These are phyloP conservation scores for Camelina hispida DNA, from an alignment of 345 rosid species.

Conservation along the genomic window DNA sequence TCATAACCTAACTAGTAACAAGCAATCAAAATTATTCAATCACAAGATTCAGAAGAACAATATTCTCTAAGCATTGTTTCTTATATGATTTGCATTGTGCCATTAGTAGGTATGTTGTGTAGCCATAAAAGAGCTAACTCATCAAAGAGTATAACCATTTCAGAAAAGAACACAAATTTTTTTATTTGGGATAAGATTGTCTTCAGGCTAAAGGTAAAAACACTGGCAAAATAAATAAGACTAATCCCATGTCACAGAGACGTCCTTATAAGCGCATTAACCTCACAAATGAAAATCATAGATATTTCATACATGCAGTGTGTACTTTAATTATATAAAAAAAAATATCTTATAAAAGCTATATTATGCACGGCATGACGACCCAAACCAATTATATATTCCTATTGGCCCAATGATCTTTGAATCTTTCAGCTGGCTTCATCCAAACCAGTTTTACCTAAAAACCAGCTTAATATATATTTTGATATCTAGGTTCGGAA, in stretches of 20 bases:
- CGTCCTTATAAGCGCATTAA: background rate
- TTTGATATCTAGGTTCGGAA: background rate
- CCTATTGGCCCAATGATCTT: background rate
- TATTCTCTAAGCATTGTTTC: too few relatives aligned
- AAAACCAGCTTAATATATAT: background rate
- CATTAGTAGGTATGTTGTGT: too few relatives aligned
- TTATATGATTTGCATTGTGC: too few relatives aligned
- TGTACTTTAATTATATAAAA: background rate
- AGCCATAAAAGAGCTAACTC: background rate
- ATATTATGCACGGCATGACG: background rate
- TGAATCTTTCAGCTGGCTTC: constrained; percentile 6
- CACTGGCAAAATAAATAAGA: background rate
- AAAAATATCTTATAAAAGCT: background rate
- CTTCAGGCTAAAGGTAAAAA: background rate
- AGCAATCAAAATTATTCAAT: too few relatives aligned
- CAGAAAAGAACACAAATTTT: background rate
- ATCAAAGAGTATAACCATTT: background rate
- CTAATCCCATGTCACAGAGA: background rate
- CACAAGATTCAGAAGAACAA: background rate
- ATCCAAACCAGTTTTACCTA: constrained; percentile 6
- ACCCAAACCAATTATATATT: constrained; percentile 4
- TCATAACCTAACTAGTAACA: too few relatives aligned
- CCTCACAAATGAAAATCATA: background rate
- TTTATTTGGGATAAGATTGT: background rate
- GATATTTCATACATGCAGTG: background rate